Evolutionary conservation across 1,284 basidiomycete genomes (phyloP).

Genomic region (Meripilus lineatus): DNA sequence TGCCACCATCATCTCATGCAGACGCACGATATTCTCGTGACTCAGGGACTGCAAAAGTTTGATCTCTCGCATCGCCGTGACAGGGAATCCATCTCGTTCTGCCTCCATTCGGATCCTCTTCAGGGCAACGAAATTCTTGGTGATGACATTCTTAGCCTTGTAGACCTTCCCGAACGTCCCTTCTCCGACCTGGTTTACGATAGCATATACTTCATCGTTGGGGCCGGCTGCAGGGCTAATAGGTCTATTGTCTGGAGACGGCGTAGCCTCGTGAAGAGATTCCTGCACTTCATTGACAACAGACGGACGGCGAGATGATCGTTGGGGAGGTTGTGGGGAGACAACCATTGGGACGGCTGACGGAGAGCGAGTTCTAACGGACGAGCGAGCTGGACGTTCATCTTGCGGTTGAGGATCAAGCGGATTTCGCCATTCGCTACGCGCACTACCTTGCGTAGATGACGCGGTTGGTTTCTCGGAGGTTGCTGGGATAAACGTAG

Average conservation of each 20-base stretch:
- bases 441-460: too few relatives aligned
- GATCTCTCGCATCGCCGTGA: conserved; percentile 99
- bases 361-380: too few relatives aligned
- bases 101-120: conserved; percentile 99
- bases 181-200: conserved; percentile 94
- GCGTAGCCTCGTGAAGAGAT: not conserved
- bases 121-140: conserved; percentile 78
- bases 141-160: conserved; percentile 86
- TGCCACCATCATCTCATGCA: conserved; percentile 98
- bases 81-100: conserved; percentile 97
- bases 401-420: too few relatives aligned
- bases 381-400: too few relatives aligned
- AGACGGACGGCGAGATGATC: not conserved
- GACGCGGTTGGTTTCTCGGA: too few relatives aligned
- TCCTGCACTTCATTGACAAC: not conserved
- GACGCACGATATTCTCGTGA: conserved; percentile 85
- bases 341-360: too few relatives aligned
- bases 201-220: conserved; percentile 67
- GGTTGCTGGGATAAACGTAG: not conserved
- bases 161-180: conserved; percentile 99
- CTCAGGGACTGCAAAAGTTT: conserved; percentile 91
- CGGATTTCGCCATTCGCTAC: too few relatives aligned
- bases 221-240: not conserved
- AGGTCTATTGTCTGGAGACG: not conserved
- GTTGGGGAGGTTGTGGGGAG: too few relatives aligned